Percentiles rank a stretch among this genome's conserved stretches.
phyloP scores from a whole-genome alignment of 257 asterid species.

The Leptodermis oblonga region DNA sequence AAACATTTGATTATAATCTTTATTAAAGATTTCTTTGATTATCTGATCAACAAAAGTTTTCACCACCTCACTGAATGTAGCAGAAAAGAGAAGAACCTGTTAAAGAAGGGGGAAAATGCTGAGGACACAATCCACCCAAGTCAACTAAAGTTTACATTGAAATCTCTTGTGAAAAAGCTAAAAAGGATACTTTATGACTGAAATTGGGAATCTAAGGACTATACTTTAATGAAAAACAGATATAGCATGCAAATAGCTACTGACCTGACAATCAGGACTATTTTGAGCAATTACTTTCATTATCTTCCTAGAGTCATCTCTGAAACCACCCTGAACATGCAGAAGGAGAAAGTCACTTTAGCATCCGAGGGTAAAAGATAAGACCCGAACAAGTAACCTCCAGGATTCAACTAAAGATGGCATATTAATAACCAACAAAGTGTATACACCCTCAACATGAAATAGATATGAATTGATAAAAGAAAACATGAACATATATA shows the following conservation, averaged over 20 bases:
- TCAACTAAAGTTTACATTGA: background rate
- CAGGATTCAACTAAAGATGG: background rate
- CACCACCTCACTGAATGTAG: constrained; percentile 74
- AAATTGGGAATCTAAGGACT: background rate
- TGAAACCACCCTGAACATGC: constrained; percentile 71
- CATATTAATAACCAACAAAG: background rate
- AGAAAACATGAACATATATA: constrained; percentile 10
- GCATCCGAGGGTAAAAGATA: background rate
- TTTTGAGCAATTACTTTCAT: constrained; percentile 55
- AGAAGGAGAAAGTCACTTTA: background rate
- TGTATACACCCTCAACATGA: no score
- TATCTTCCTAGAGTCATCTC: constrained; percentile 63
- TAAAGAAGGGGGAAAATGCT: background rate
- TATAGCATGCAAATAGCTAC: constrained; percentile 10
- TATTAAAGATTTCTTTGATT: constrained; percentile 36
- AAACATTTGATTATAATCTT: constrained; percentile 74
- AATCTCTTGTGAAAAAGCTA: background rate
- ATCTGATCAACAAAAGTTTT: constrained; percentile 53
- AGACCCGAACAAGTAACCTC: background rate
- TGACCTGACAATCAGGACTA: constrained; percentile 73
- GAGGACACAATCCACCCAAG: background rate
- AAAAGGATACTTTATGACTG: background rate
- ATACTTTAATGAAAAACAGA: constrained; percentile 6
- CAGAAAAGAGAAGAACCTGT: constrained; percentile 54
- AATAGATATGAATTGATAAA: background rate